Evolutionary conservation across 148 eudicot genomes (phyloP).

Genomic region (Persicaria maculosa): DNA sequence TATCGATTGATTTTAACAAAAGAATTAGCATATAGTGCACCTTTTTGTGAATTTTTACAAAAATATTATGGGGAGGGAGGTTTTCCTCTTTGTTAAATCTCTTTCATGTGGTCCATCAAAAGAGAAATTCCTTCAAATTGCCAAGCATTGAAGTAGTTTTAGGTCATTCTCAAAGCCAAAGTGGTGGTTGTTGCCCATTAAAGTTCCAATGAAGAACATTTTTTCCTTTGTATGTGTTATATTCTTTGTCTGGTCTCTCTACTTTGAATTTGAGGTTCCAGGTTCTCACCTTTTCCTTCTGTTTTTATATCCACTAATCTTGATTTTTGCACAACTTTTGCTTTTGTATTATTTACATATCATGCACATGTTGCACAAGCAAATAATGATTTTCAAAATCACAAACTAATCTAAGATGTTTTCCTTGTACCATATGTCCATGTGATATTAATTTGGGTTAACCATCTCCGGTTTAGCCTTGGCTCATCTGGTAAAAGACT

Average conservation of each 20-base stretch:
- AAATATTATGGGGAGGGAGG: not conserved
- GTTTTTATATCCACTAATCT: slow-evolving; percentile 5
- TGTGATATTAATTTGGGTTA: no score
- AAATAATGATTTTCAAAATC: not conserved
- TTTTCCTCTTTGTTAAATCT: not conserved
- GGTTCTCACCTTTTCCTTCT: not conserved
- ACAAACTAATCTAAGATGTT: no score
- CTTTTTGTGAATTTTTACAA: not conserved
- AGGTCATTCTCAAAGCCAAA: slow-evolving; percentile 12
- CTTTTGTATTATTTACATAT: slow-evolving; percentile 2
- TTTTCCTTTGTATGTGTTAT: not conserved
- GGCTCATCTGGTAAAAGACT: no score
- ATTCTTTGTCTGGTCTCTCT: not conserved
- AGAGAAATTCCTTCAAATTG: not conserved
- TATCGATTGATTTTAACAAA: no score
- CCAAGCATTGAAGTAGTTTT: slow-evolving; percentile 7
- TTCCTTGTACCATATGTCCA: no score
- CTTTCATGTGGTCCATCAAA: slow-evolving; percentile 3
- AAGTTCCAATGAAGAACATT: slow-evolving; percentile 7
- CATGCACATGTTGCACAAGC: not conserved
- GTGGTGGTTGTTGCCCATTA: slow-evolving; percentile 11
- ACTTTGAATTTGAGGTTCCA: slow-evolving; percentile 6
- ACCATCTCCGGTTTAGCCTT: no score
- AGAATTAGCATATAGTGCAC: not conserved
- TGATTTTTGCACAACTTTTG: not conserved